Evolutionary conservation across 768 basidiomycete genomes (phyloP).

Genomic region (Suillus spraguei): DNA sequence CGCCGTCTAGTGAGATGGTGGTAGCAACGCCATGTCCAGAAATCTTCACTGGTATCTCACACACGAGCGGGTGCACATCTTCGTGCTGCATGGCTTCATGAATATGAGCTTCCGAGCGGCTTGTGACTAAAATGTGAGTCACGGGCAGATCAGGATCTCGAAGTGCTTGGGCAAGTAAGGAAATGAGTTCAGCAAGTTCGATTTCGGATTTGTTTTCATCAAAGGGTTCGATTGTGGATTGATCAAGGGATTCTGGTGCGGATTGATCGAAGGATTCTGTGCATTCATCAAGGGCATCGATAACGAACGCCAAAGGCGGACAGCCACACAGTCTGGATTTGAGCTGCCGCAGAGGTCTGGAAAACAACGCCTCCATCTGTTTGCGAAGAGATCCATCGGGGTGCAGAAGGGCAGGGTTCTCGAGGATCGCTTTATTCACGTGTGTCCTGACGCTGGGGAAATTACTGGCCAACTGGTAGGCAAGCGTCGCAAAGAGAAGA

Average conservation of each 20-base stretch:
- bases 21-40: not conserved
- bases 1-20: not conserved
- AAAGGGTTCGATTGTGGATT: not conserved
- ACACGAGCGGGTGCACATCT: not conserved
- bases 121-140: not conserved
- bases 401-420: not conserved
- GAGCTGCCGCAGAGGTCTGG: not conserved
- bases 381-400: not conserved
- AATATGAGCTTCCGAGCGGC: not conserved
- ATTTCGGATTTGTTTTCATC: not conserved
- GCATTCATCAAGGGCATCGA: not conserved
- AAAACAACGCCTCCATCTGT: not conserved
- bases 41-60: not conserved
- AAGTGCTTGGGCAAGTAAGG: not conserved
- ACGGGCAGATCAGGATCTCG: not conserved
- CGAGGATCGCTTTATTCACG: not conserved
- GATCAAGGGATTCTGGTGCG: not conserved
- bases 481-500: not conserved
- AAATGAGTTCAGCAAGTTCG: not conserved
- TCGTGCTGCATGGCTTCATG: not conserved
- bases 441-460: not conserved
- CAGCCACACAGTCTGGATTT: not conserved
- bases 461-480: not conserved
- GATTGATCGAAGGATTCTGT: not conserved
- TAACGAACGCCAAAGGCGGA: not conserved